Evolutionary conservation across 306 rosid species (phyloP).

Genomic region (Pyrus communis): DNA sequence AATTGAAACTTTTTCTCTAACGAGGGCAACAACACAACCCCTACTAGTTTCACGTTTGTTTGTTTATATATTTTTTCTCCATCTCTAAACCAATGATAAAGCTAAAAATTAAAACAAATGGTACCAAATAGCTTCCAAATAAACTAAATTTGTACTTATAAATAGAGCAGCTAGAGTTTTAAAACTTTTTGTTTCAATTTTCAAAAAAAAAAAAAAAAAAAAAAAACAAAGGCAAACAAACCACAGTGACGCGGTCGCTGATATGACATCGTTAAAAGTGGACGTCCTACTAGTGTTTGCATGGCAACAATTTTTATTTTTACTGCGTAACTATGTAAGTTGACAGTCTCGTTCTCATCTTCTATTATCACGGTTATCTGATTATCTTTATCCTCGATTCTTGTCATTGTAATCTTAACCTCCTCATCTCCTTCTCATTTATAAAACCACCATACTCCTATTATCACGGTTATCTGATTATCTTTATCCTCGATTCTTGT

Average conservation of each 20-base stretch:
- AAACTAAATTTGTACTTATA: too few species aligned
- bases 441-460: not conserved
- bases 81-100: too few species aligned
- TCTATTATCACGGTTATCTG: not conserved
- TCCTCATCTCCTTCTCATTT: not conserved
- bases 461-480: not conserved
- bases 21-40: too few species aligned
- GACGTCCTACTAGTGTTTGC: not conserved
- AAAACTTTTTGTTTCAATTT: too few species aligned
- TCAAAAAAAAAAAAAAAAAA: too few species aligned
- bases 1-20: too few species aligned
- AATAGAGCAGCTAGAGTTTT: too few species aligned
- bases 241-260: not conserved
- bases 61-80: too few species aligned
- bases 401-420: not conserved
- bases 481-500: conserved; percentile 23
- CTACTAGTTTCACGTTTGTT: too few species aligned
- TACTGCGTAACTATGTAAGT: not conserved
- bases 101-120: too few species aligned
- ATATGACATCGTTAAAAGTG: not conserved
- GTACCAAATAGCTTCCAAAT: too few species aligned
- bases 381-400: conserved; percentile 24
- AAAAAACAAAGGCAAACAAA: not conserved
- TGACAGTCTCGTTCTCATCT: not conserved
- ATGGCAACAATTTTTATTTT: not conserved